phyloP scores from a whole-genome alignment of 257 asterid genomes.

The Solanum paucissectum region DNA sequence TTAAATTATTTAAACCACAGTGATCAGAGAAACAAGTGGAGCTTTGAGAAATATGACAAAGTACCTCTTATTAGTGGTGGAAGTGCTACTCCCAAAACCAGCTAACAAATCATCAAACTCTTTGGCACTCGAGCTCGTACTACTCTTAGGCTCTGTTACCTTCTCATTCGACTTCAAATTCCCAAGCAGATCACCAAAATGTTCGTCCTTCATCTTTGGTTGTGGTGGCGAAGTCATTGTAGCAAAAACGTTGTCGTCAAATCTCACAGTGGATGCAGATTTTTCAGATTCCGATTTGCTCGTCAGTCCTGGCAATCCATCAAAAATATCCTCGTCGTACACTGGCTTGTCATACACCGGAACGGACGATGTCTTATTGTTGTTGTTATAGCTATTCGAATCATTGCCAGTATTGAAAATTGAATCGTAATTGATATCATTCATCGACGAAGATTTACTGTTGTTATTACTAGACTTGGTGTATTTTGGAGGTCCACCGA shows the following conservation, averaged over 20 bases:
- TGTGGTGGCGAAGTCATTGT: constrained; percentile 38
- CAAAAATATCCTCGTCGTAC: constrained; percentile 88
- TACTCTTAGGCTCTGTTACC: constrained; percentile 23
- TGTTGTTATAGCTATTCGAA: constrained; percentile 30
- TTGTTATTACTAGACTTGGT: constrained; percentile 22
- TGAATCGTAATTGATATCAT: constrained; percentile 62
- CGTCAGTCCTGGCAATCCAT: constrained; percentile 86
- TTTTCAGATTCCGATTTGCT: constrained; percentile 30
- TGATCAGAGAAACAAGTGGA: neutral
- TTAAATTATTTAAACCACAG: neutral
- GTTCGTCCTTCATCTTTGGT: constrained; percentile 25
- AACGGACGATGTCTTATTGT: constrained; percentile 24
- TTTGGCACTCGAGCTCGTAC: constrained; percentile 35
- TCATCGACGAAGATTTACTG: constrained; percentile 13
- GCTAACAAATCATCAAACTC: constrained; percentile 70
- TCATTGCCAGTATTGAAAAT: constrained; percentile 7
- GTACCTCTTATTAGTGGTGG: constrained; percentile 52
- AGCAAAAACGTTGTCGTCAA: constrained; percentile 57
- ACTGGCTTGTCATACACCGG: constrained; percentile 96
- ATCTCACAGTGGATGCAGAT: constrained; percentile 29
- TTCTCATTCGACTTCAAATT: constrained; percentile 45
- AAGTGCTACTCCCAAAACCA: constrained; percentile 55
- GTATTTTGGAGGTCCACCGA: constrained; percentile 67
- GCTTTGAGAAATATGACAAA: neutral
- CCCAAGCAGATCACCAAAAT: constrained; percentile 29